These are phyloP conservation scores for Leccinum cinnamomeum DNA, from an alignment of 1,284 basidiomycete genomes.

Conservation along the genomic window DNA sequence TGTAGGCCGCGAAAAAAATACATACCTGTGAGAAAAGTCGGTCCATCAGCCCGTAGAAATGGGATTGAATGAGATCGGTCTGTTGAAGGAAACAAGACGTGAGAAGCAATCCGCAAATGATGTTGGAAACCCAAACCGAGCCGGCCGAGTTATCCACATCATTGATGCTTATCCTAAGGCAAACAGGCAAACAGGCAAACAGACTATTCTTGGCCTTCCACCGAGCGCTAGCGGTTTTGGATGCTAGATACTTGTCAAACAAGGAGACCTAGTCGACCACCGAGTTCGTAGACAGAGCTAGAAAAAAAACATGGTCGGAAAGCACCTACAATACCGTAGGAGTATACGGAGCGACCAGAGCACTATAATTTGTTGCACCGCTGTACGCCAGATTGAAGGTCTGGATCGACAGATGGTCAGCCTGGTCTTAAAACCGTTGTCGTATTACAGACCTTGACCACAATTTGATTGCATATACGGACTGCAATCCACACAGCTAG, in stretches of 20 bases:
- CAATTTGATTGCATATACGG: constrained; percentile 54
- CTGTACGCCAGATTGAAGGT: constrained; percentile 60
- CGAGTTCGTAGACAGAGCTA: constrained; percentile 35
- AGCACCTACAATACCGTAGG: constrained; percentile 43
- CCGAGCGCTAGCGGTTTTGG: too few species aligned
- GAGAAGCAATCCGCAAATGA: not conserved
- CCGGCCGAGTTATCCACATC: constrained; percentile 24
- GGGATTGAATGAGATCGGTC: constrained; percentile 47
- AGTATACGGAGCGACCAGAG: constrained; percentile 55
- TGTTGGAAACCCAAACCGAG: constrained; percentile 43
- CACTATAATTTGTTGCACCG: constrained; percentile 63
- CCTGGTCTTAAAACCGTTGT: not conserved
- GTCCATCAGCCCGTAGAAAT: constrained; percentile 55
- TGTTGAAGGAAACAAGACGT: constrained; percentile 20
- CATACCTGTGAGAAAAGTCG: constrained; percentile 54
- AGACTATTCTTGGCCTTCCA: too few species aligned
- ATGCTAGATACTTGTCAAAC: constrained; percentile 40
- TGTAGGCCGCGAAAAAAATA: not conserved
- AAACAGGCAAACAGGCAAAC: too few species aligned
- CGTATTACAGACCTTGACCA: constrained; percentile 42
- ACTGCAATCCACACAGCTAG: constrained; percentile 18
- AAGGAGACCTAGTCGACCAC: constrained; percentile 61
- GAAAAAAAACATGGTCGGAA: not conserved
- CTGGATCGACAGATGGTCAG: constrained; percentile 28
- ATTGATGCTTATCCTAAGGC: not conserved